phyloP scores from a whole-genome alignment of 768 basidiomycete species.

The Cyathus striatus region DNA sequence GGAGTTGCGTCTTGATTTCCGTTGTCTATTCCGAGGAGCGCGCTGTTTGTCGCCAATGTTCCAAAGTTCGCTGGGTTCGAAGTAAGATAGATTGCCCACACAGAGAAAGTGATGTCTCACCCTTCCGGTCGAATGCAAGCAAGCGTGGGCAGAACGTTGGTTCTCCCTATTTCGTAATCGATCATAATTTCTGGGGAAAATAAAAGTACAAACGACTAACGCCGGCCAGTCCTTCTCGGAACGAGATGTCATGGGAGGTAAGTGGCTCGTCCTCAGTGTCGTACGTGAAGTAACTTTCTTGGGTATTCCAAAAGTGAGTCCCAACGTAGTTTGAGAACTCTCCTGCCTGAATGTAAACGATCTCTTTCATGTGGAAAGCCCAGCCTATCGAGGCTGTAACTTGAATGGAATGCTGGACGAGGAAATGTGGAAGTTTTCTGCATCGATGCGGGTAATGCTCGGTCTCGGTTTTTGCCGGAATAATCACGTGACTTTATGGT shows the following conservation, averaged over 20 bases:
- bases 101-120: conserved; percentile 21
- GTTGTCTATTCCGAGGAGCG: conserved; percentile 29
- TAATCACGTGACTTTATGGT: no score
- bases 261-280: conserved; percentile 36
- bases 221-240: no score
- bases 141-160: conserved; percentile 55
- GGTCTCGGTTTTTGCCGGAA: no score
- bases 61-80: conserved; percentile 57
- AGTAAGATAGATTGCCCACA: conserved; percentile 1
- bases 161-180: conserved; percentile 30
- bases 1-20: conserved; percentile 8
- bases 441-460: no score
- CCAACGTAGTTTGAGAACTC: conserved; percentile 61
- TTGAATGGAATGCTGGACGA: neutral
- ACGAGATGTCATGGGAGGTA: conserved; percentile 55
- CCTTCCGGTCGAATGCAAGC: conserved; percentile 64
- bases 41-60: conserved; percentile 38
- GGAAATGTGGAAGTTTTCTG: no score
- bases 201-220: conserved; percentile 28
- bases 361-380: conserved; percentile 58
- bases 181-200: neutral
- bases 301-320: conserved; percentile 81
- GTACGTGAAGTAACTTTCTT: conserved; percentile 62
- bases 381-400: no score
- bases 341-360: conserved; percentile 76